Conservation (phyloP, 176 grass and related monocot genomes). For the barley (Hordeum vulgare) region MorexV3_pseudomolecules_assembly NC_058518.1:468128245-468128744, state of each 20-base stretch:
- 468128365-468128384: neutral
- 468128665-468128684: neutral
- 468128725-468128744: neutral
- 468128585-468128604: neutral
- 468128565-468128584: neutral
- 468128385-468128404: neutral
- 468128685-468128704: conserved; percentile 14
- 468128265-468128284: neutral
- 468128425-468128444: neutral
- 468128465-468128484: neutral
- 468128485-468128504: neutral
- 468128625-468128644: neutral
- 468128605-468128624: neutral
- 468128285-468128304: neutral
- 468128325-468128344: neutral
- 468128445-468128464: neutral
- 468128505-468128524: neutral
- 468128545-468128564: neutral
- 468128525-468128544: neutral
- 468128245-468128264: neutral
- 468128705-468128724: neutral
- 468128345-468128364: neutral
- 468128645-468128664: neutral
- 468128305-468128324: neutral
- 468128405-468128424: neutral